Evolutionary conservation across 2,329 filamentous ascomycete species (phyloP), one percentile per base, ranked within the genome.

Genomic region (Hypoxylon sp.): DNA sequence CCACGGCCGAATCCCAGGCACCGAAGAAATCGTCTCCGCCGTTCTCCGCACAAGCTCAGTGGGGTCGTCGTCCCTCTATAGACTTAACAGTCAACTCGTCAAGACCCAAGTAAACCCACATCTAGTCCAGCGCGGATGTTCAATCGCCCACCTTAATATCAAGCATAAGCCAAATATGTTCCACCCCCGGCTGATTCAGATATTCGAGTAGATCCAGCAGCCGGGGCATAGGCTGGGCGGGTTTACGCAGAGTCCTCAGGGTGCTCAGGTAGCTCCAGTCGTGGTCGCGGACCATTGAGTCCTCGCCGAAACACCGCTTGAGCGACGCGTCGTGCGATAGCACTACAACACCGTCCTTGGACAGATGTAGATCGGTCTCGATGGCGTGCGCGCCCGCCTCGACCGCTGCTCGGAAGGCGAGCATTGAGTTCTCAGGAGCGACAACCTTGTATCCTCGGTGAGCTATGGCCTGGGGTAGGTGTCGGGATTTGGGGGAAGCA

Each of bases 301-400:
- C 83, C n/a, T 88, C 81, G 11, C 94, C 94, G 77, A 92, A 98
- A 79, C 93, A 97, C 50, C 95, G 87, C 78, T 92, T 90, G 34
- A 98, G 83, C 2, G 88, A 90, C 5, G 87, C 82, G 77, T 98
- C 94, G 88, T 94, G 94, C 49, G 91, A 93, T 43, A 98, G 81
- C 9, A 98, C 93, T 0, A 97, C 91, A 0, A 97, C 90, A 5
- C 91, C 90, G 75, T 98, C 95, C 67, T 86, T 89, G 13, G 93
- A 90, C 34, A 98, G 80, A 77, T 97, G 94, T 7, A 98, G 80
- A 75, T 98, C 95, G 17, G 93, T 97, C 82, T 98, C 95, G 28
- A 98, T 82, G 0, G 91, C 95, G 74, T 97, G 88, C 0, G 92
- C 89, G 19, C 93, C 93, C 17, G 89, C 89, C 32, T 88, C 82